Evolutionary conservation across 805 yeast genomes (phyloP), one percentile per base, ranked within the genome.

Genomic region (Ogataea parapolymorpha): DNA sequence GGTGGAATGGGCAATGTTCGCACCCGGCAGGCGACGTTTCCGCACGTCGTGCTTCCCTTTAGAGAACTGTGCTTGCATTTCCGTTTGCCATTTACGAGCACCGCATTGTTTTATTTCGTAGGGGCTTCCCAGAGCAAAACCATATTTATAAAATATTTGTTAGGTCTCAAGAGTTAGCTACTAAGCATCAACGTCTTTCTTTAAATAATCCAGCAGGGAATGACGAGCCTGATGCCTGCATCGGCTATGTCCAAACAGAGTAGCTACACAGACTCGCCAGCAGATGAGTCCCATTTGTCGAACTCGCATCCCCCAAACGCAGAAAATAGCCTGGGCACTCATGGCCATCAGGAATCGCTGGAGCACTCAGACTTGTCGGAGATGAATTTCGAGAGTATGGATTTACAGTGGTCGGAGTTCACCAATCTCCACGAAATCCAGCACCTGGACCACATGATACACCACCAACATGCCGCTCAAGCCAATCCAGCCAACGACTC

Each of bases 351-450:
- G 20, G 32, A 29, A 12, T 13, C 32, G n/a, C 18, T 15, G n/a
- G 10, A n/a, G 12, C 23, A 30, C 25, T n/a, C 35, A 13, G 40
- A 38, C 13, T 11, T 43, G 27, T 11, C 33, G 2, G 55, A 49
- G 6, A 37, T 43, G 7, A 41, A 42, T n/a, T 52, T 55, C 17
- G 57, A 55, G 1, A 33, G 48, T 24, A 47, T 55, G 44, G 59
- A 54, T 15, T 26, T 54, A 6, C 50, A 49, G n/a, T 53, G 57
- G 57, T 39, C 51, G 8, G 54, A 48, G 22, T 52, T 50, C 38
- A 50, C 56, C 10, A 53, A 53, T 28, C 26, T 53, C 5, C 57
- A 50, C n/a, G 57, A 50, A 25, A 41, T 53, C 20, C 51, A 53
- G 26, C 46, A 46, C 18, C 37, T 50, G 8, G 56, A 47, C 27